Conservation (phyloP, 306 rosid genomes). For the Prunus mume region DNA sequence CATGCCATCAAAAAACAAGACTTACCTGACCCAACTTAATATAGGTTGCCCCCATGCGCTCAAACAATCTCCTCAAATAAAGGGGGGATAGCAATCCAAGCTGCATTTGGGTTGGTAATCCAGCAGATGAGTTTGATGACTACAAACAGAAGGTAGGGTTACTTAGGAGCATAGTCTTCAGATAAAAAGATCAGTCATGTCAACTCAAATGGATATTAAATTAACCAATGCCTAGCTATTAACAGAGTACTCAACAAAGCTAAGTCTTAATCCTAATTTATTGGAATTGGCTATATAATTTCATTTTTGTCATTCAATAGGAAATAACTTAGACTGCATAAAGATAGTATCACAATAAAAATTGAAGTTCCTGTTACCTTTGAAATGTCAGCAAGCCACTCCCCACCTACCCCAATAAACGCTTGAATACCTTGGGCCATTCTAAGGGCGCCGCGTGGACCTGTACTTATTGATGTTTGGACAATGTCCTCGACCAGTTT, state of each 20-base stretch:
- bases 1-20: slow-evolving; percentile 6
- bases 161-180: slow-evolving; percentile 2
- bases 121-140: slow-evolving; percentile 67
- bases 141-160: slow-evolving; percentile 33
- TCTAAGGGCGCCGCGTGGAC: slow-evolving; percentile 84
- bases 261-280: background rate
- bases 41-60: slow-evolving; percentile 96
- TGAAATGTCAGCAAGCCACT: slow-evolving; percentile 79
- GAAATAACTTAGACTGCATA: background rate
- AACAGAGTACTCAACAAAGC: background rate
- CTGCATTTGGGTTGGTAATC: slow-evolving; percentile 67
- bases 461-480: slow-evolving; percentile 76
- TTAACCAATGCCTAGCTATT: background rate
- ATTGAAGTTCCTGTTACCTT: slow-evolving; percentile 35
- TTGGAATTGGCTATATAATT: background rate
- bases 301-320: background rate
- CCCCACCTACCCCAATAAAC: slow-evolving; percentile 82
- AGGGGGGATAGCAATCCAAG: slow-evolving; percentile 77
- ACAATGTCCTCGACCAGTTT: slow-evolving; percentile 89
- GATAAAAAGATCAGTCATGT: background rate
- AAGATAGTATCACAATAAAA: background rate
- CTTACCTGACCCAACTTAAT: slow-evolving; percentile 92
- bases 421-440: slow-evolving; percentile 91
- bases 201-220: background rate
- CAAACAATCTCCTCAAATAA: slow-evolving; percentile 81